phyloP scores from a whole-genome alignment of 1,284 basidiomycete species.

The Leccinum glutinopallens region DNA sequence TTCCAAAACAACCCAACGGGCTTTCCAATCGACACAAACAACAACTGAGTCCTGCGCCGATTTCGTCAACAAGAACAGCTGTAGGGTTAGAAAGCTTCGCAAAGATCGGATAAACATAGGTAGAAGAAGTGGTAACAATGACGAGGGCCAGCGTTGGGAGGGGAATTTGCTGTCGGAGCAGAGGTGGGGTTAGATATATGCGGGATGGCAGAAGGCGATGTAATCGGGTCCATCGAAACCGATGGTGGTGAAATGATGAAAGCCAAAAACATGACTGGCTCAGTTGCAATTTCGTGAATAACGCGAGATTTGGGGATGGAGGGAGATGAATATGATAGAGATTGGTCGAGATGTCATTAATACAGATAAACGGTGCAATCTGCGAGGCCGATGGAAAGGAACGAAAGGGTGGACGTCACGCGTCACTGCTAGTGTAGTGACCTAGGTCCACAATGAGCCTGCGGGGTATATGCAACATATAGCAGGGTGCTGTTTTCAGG shows the following conservation, averaged over 20 bases:
- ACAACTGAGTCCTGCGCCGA: slow-evolving; percentile 84
- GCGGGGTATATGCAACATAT: neutral
- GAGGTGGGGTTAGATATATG: slow-evolving; percentile 12
- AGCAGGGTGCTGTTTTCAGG: slow-evolving; percentile 78
- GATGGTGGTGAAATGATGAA: slow-evolving; percentile 66
- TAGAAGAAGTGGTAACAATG: slow-evolving; percentile 85
- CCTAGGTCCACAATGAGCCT: slow-evolving; percentile 44
- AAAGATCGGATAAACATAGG: slow-evolving; percentile 76
- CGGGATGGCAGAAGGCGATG: slow-evolving; percentile 3
- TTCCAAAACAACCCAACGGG: slow-evolving; percentile 81
- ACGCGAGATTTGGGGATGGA: slow-evolving; percentile 80
- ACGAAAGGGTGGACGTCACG: slow-evolving; percentile 78
- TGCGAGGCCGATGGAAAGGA: slow-evolving; percentile 88
- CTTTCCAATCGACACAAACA: slow-evolving; percentile 74
- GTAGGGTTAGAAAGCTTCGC: slow-evolving; percentile 74
- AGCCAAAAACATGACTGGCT: slow-evolving; percentile 91
- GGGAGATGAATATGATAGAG: slow-evolving; percentile 70
- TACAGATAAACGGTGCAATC: slow-evolving; percentile 94
- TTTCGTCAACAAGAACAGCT: slow-evolving; percentile 79
- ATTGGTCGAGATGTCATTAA: slow-evolving; percentile 83
- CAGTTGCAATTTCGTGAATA: slow-evolving; percentile 77
- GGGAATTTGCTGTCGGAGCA: slow-evolving; percentile 4
- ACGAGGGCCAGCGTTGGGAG: slow-evolving; percentile 67
- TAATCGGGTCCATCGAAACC: slow-evolving; percentile 30
- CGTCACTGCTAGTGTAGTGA: slow-evolving; percentile 68